A percentile compares a stretch with the other conserved stretches of the same genome.
Evolutionary conservation across 805 yeast species (phyloP).

Genomic region (Starmerella etchellsii): DNA sequence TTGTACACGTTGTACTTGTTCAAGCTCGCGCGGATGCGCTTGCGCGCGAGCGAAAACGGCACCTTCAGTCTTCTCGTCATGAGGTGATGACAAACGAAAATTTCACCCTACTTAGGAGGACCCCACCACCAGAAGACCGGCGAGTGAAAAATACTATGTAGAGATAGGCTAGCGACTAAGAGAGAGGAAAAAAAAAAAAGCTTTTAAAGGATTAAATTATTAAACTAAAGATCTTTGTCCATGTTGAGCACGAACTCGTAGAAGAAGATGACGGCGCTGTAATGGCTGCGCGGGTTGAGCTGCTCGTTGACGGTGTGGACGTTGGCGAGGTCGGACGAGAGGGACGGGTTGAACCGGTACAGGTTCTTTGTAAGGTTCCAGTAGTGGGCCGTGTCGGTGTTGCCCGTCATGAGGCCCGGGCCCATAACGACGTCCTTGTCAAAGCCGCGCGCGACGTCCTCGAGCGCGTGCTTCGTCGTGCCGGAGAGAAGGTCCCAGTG

Average conservation of each 20-base stretch:
- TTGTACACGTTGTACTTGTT: conserved; percentile 87
- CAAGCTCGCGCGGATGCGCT: conserved; percentile 66
- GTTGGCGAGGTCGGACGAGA: conserved; percentile 13
- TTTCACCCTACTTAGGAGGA: no score
- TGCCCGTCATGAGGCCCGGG: conserved; percentile 53
- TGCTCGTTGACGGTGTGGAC: conserved; percentile 56
- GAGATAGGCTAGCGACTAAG: no score
- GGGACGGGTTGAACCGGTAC: conserved; percentile 35
- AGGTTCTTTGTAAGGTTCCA: conserved; percentile 51
- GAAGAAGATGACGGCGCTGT: conserved; percentile 28
- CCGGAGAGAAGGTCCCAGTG: conserved; percentile 53
- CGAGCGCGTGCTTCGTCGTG: conserved; percentile 47
- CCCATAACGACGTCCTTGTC: conserved; percentile 31
- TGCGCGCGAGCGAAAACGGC: conserved; percentile 28
- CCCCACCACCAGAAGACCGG: background rate
- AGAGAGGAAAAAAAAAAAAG: no score
- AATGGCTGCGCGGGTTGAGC: conserved; percentile 42
- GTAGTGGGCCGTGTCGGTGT: conserved; percentile 58
- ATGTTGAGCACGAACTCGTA: conserved; percentile 23
- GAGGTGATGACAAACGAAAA: conserved; percentile 7
- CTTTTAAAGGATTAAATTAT: no score
- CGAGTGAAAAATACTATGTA: no score
- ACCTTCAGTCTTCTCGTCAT: conserved; percentile 25
- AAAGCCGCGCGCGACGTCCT: conserved; percentile 29
- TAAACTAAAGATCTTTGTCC: no score